Evolutionary conservation across 1,284 basidiomycete species (phyloP).

Genomic region (Moniliella sp.): DNA sequence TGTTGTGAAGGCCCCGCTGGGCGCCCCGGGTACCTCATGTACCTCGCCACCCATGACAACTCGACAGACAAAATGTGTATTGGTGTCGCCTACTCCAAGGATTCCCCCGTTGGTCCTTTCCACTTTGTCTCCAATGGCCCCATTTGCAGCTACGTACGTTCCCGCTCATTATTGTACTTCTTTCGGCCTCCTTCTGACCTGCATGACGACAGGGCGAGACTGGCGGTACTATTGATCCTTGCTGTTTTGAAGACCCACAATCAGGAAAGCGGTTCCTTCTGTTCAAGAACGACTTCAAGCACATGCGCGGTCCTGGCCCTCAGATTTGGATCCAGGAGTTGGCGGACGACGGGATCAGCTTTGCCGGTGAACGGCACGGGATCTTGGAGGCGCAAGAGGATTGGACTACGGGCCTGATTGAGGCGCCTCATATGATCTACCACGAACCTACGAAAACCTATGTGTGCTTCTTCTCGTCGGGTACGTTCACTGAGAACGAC

Average conservation of each 20-base stretch:
- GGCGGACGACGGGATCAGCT: background rate
- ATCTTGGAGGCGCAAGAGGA: background rate
- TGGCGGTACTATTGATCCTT: background rate
- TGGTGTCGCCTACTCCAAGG: slow-evolving; percentile 11
- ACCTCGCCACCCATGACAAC: slow-evolving; percentile 10
- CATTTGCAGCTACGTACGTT: too few species aligned
- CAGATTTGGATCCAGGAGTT: background rate
- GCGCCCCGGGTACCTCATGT: slow-evolving; percentile 13
- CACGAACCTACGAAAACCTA: background rate
- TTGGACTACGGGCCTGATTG: background rate
- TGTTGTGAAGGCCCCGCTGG: slow-evolving; percentile 12
- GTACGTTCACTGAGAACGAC: background rate
- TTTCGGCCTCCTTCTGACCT: too few species aligned
- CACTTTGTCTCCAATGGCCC: background rate
- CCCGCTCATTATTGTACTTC: too few species aligned
- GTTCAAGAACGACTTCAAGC: background rate
- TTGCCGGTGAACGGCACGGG: background rate
- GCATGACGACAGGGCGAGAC: background rate
- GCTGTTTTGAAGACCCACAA: background rate
- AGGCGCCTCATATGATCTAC: background rate
- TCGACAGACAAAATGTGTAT: slow-evolving; percentile 11
- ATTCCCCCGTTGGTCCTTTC: slow-evolving; percentile 7
- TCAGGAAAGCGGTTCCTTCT: background rate
- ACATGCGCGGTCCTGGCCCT: background rate
- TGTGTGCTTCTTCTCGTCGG: background rate